A percentile compares a stretch with the other conserved stretches of the same genome.
These are phyloP conservation scores for Talaromyces trachyspermus DNA, from an alignment of 495 filamentous ascomycete genomes.

Conservation along the genomic window DNA sequence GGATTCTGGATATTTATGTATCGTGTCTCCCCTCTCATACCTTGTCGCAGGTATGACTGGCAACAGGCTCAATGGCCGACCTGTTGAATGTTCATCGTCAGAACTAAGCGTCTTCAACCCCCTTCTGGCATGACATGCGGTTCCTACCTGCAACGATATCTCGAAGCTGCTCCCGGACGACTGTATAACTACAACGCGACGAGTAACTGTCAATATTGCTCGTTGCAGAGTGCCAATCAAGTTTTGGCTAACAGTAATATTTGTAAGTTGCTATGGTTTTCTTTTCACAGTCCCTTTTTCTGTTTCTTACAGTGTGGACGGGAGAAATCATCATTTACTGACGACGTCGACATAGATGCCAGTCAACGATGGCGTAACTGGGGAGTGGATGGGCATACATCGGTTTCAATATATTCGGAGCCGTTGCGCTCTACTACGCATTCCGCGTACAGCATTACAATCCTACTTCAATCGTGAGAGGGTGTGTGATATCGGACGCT, in stretches of 20 bases:
- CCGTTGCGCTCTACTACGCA: conserved; percentile 45
- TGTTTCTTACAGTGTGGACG: neutral
- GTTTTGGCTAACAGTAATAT: conserved; percentile 40
- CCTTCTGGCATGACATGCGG: conserved; percentile 43
- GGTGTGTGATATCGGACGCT: conserved; percentile 19
- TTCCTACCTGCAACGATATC: conserved; percentile 35
- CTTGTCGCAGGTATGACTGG: conserved; percentile 45
- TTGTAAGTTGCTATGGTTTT: conserved; percentile 19
- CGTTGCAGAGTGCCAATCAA: conserved; percentile 38
- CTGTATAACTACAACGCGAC: conserved; percentile 39
- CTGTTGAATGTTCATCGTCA: conserved; percentile 33
- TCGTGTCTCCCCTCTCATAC: conserved; percentile 47
- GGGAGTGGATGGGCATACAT: conserved; percentile 50
- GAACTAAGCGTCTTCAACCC: conserved; percentile 48
- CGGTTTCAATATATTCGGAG: conserved; percentile 41
- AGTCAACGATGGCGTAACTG: conserved; percentile 46
- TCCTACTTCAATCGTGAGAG: conserved; percentile 27
- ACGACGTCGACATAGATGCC: conserved; percentile 18
- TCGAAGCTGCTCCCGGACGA: conserved; percentile 23
- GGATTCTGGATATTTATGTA: conserved; percentile 58
- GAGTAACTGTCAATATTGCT: conserved; percentile 38
- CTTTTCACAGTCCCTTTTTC: neutral
- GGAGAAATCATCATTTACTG: conserved; percentile 5
- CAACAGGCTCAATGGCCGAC: conserved; percentile 36
- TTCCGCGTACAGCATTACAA: conserved; percentile 46